These are phyloP conservation scores for Asterionellopsis glacialis DNA, from an alignment of 108 stramenopile species.

Conservation along the genomic window DNA sequence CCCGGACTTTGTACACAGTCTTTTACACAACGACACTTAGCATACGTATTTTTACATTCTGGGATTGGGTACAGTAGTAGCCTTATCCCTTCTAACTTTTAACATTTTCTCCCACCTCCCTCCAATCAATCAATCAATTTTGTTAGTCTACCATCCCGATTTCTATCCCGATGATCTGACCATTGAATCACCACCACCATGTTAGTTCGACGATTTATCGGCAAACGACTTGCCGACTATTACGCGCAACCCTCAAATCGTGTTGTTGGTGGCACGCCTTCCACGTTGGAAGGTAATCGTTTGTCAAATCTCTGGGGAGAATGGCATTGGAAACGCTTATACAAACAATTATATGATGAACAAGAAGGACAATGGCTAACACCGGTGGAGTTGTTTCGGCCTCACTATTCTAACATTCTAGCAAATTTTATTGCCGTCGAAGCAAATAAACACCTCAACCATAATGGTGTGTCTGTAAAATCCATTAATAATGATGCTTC, in stretches of 20 bases:
- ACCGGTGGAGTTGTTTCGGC: conserved; percentile 74
- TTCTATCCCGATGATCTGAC: too few species aligned
- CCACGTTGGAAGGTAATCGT: neutral
- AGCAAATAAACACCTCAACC: conserved; percentile 10
- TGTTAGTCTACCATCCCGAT: too few species aligned
- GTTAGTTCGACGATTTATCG: conserved; percentile 34
- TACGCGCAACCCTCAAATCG: conserved; percentile 43
- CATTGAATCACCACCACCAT: neutral
- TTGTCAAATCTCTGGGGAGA: conserved; percentile 45
- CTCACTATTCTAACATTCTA: conserved; percentile 64
- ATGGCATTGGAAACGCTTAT: conserved; percentile 70
- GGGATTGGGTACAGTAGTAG: neutral
- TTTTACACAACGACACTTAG: too few species aligned
- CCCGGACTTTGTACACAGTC: conserved; percentile 52
- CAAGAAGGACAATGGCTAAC: conserved; percentile 84
- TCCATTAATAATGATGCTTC: neutral
- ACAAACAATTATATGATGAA: conserved; percentile 44
- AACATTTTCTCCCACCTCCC: neutral
- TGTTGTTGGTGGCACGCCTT: conserved; percentile 30
- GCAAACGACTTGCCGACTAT: conserved; percentile 29
- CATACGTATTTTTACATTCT: too few species aligned
- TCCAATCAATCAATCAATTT: too few species aligned
- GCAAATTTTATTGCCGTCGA: conserved; percentile 60
- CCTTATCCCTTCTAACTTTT: neutral
- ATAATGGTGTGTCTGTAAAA: conserved; percentile 6